These are phyloP conservation scores for Filosporella fistucella DNA, from an alignment of 495 filamentous ascomycete species.

Conservation along the genomic window DNA sequence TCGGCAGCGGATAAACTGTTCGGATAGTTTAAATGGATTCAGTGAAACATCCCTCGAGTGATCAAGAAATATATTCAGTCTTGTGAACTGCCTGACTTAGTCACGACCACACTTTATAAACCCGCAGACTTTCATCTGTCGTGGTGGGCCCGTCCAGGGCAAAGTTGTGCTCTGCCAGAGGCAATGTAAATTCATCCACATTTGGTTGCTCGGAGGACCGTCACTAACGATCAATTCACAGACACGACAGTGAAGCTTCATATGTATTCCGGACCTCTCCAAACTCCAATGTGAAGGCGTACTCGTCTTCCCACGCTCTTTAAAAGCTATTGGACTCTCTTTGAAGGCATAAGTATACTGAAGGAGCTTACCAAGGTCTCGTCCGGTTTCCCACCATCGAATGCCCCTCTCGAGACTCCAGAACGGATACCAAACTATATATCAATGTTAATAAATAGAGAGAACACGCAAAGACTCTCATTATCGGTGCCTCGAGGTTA, in stretches of 20 bases:
- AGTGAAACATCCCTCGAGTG: constrained; percentile 19
- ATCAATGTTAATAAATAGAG: no score
- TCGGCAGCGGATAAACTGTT: no score
- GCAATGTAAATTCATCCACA: constrained; percentile 16
- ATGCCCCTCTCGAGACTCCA: no score
- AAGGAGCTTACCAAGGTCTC: no score
- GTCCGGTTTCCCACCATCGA: no score
- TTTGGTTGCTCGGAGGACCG: constrained; percentile 19
- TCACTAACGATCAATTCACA: constrained; percentile 17
- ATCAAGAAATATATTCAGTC: no score
- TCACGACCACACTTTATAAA: constrained; percentile 3
- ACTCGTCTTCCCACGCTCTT: constrained; percentile 22
- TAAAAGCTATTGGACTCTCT: no score
- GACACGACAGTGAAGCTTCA: constrained; percentile 8
- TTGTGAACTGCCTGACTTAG: constrained; percentile 11
- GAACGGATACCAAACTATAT: no score
- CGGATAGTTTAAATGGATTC: constrained; percentile 18
- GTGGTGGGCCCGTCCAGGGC: constrained; percentile 26
- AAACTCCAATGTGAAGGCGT: constrained; percentile 13
- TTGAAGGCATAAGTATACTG: no score
- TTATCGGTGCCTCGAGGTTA: no score
- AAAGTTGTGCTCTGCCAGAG: constrained; percentile 19
- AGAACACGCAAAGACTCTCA: no score
- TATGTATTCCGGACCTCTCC: constrained; percentile 6
- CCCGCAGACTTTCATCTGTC: constrained; percentile 7